These are phyloP conservation scores for Claviceps monticola DNA, from an alignment of 2,329 filamentous ascomycete genomes.

Conservation along the genomic window DNA sequence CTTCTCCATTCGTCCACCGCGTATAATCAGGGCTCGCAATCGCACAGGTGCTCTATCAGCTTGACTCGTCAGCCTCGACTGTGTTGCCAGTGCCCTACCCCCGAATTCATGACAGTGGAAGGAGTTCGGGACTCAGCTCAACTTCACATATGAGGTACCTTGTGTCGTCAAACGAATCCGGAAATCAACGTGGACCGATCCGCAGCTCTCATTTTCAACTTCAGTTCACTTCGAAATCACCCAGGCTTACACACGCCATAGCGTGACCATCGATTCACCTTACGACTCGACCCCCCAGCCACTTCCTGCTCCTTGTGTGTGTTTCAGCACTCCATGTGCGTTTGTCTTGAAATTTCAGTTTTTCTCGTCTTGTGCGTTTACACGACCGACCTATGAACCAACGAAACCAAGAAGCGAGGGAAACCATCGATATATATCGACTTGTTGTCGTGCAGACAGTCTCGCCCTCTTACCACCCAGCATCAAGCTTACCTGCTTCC, in stretches of 20 bases:
- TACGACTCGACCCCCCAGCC: conserved; percentile 2
- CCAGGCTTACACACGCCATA: conserved; percentile 1
- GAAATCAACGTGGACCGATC: conserved; percentile 1
- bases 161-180: not conserved
- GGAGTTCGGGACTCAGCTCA: not conserved
- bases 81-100: no score
- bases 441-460: not conserved
- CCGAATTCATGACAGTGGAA: no score
- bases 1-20: not conserved
- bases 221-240: conserved; percentile 10
- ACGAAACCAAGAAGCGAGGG: no score
- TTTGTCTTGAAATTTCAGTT: not conserved
- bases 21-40: no score
- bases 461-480: not conserved
- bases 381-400: no score
- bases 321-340: not conserved
- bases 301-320: not conserved
- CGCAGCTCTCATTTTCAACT: conserved; percentile 5
- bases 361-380: no score
- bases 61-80: not conserved
- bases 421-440: not conserved
- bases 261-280: not conserved
- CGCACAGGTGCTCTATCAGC: not conserved
- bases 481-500: not conserved
- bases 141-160: conserved; percentile 1